These are phyloP conservation scores for Colletotrichum siamense DNA, from an alignment of 2,329 filamentous ascomycete genomes.

Conservation along the genomic window DNA sequence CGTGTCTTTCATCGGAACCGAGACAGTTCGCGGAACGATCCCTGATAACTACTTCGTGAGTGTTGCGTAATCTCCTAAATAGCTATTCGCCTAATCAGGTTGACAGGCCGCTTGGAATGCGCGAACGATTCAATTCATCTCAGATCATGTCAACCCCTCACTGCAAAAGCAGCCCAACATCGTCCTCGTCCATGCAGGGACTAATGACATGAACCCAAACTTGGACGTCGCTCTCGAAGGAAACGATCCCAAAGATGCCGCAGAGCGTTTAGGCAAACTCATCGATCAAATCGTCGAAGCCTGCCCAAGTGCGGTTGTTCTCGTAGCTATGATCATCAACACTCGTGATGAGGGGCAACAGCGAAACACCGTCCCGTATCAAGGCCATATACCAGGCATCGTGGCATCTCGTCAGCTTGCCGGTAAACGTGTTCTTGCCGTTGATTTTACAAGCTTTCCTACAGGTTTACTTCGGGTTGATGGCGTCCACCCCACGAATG, in stretches of 20 bases:
- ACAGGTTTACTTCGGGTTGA: constrained; percentile 24
- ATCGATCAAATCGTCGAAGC: constrained; percentile 34
- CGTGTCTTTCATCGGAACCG: constrained; percentile 37
- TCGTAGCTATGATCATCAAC: constrained; percentile 39
- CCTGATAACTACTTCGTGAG: constrained; percentile 37
- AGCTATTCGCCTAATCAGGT: no score
- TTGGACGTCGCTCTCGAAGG: constrained; percentile 32
- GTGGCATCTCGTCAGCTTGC: constrained; percentile 29
- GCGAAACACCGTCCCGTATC: constrained; percentile 29
- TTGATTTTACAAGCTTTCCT: constrained; percentile 35
- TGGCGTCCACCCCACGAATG: constrained; percentile 36
- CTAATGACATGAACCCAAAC: constrained; percentile 41
- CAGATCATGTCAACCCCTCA: constrained; percentile 33
- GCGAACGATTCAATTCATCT: constrained; percentile 41
- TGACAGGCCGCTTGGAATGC: constrained; percentile 39
- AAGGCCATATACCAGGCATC: constrained; percentile 32
- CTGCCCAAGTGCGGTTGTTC: constrained; percentile 37
- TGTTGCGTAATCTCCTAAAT: not conserved
- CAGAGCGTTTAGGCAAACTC: constrained; percentile 33
- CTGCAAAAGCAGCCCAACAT: constrained; percentile 39
- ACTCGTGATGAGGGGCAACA: constrained; percentile 31
- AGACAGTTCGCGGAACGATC: constrained; percentile 30
- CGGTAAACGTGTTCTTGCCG: constrained; percentile 35
- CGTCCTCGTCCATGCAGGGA: constrained; percentile 40
- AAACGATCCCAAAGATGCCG: constrained; percentile 32